A percentile compares a stretch with the other conserved stretches of the same genome.
Conservation (phyloP, 1,284 basidiomycete genomes). For the Schizophyllum amplum region DNA sequence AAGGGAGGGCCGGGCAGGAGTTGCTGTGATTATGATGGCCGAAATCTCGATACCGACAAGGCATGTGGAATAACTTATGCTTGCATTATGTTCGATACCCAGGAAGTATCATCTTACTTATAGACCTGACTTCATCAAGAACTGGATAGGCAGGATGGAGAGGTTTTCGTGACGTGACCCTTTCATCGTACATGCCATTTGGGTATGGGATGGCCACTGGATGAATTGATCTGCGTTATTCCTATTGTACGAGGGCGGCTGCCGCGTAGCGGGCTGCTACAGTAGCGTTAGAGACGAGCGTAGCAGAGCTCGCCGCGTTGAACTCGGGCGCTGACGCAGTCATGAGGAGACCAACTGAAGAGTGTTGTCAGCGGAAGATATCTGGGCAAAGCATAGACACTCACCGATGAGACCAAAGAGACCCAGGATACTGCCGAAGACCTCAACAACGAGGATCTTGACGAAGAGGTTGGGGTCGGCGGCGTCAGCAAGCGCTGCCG, state of each 20-base stretch:
- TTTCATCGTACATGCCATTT: too few relatives aligned
- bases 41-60: too few relatives aligned
- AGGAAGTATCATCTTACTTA: too few relatives aligned
- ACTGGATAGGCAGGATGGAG: too few relatives aligned
- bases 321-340: slow-evolving; percentile 52
- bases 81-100: too few relatives aligned
- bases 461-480: slow-evolving; percentile 90
- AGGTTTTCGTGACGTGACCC: too few relatives aligned
- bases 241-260: slow-evolving; percentile 23
- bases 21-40: background rate
- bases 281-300: slow-evolving; percentile 17
- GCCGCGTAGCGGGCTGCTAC: slow-evolving; percentile 23
- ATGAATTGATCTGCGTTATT: background rate
- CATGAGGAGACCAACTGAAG: slow-evolving; percentile 63
- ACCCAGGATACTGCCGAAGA: slow-evolving; percentile 89
- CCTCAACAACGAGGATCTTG: slow-evolving; percentile 91
- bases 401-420: slow-evolving; percentile 86
- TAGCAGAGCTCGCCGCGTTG: slow-evolving; percentile 24
- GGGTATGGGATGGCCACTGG: slow-evolving; percentile 21
- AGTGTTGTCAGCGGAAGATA: slow-evolving; percentile 5
- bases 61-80: too few relatives aligned
- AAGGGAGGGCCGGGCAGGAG: slow-evolving; percentile 5
- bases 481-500: slow-evolving; percentile 87
- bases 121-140: too few relatives aligned
- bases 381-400: slow-evolving; percentile 22